These are phyloP conservation scores for Sonneratia caseolaris DNA, from an alignment of 345 rosid genomes.

Conservation along the genomic window DNA sequence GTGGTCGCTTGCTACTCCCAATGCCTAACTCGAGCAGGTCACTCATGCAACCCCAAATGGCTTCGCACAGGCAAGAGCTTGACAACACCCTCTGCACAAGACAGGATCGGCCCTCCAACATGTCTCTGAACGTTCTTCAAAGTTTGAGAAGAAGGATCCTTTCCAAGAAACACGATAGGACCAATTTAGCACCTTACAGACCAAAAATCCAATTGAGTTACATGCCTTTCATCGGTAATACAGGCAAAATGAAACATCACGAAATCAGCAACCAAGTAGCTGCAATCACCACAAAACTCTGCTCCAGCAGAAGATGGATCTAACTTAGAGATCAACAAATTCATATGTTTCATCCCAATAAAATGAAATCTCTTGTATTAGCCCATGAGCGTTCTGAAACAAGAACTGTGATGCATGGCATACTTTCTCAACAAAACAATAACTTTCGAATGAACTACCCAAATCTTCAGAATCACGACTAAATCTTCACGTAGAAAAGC, in stretches of 20 bases:
- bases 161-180: not conserved
- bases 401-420: not conserved
- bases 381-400: not conserved
- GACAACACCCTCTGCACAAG: constrained; percentile 52
- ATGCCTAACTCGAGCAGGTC: constrained; percentile 19
- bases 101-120: constrained; percentile 70
- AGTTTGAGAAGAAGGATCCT: constrained; percentile 14
- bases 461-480: not conserved
- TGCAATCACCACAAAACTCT: not conserved
- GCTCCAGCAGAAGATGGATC: not conserved
- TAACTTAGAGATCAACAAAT: not conserved
- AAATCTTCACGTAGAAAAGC: not conserved
- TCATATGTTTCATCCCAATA: not conserved
- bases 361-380: not conserved
- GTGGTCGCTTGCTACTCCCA: constrained; percentile 41
- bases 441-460: not conserved
- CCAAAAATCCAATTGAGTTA: not conserved
- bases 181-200: not conserved
- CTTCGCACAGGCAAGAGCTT: constrained; percentile 52
- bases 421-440: not conserved
- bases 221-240: not conserved
- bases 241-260: not conserved
- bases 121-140: constrained; percentile 9
- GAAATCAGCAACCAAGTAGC: not conserved
- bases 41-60: constrained; percentile 54